Evolutionary conservation across 2,329 filamentous ascomycete species (phyloP).

Genomic region (Trichoderma atroviride): DNA sequence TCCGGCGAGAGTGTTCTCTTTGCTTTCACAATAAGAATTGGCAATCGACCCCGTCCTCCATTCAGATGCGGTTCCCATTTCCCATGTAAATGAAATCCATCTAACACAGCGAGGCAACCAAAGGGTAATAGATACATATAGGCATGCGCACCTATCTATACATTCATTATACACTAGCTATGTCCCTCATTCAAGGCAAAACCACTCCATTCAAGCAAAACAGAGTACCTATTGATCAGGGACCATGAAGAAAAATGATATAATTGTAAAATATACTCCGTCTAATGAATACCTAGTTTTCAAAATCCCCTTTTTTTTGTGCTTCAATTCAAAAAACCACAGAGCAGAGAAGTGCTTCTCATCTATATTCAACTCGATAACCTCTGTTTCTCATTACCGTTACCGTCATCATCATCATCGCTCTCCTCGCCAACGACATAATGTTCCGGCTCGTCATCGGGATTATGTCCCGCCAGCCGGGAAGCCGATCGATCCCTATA

Average conservation of each 20-base stretch:
- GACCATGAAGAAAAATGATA: neutral
- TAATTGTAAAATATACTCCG: constrained; percentile 10
- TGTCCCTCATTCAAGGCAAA: neutral
- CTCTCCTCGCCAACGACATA: constrained; percentile 56
- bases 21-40: too few relatives aligned
- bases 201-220: neutral
- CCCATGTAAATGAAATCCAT: neutral
- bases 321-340: neutral
- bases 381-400: constrained; percentile 32
- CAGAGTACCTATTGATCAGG: neutral
- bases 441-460: constrained; percentile 40
- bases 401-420: constrained; percentile 29
- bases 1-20: too few relatives aligned
- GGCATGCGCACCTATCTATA: neutral
- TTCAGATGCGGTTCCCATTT: too few relatives aligned
- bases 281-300: constrained; percentile 13
- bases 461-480: constrained; percentile 40
- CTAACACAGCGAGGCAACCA: neutral
- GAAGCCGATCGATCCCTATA: constrained; percentile 46
- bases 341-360: neutral
- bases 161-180: neutral
- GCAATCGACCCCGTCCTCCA: too few relatives aligned
- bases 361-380: constrained; percentile 29
- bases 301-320: neutral
- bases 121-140: neutral